These are phyloP conservation scores for Oryza punctata DNA, from an alignment of 176 grass and related monocot genomes.

Conservation along the genomic window DNA sequence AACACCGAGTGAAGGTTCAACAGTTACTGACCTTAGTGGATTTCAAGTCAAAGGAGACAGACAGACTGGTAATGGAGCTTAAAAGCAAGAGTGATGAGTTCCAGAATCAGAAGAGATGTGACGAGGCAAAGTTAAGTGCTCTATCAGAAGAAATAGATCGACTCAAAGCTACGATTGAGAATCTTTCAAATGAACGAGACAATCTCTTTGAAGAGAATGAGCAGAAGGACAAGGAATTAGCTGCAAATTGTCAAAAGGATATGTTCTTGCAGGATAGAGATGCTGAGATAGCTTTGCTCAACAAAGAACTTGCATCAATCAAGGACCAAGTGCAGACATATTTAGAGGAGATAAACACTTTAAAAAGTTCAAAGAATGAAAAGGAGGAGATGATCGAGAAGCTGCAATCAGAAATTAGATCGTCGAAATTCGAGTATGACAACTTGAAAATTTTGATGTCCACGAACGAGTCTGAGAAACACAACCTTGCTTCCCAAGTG, in stretches of 20 bases:
- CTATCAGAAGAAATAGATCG: slow-evolving; percentile 61
- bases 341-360: slow-evolving; percentile 53
- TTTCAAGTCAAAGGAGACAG: slow-evolving; percentile 87
- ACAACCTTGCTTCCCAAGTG: slow-evolving; percentile 58
- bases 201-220: slow-evolving; percentile 46
- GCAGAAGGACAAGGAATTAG: slow-evolving; percentile 58
- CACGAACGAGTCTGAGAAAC: slow-evolving; percentile 69
- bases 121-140: slow-evolving; percentile 57
- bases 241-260: slow-evolving; percentile 49
- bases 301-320: slow-evolving; percentile 49
- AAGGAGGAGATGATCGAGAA: slow-evolving; percentile 56
- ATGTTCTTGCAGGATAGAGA: slow-evolving; percentile 53
- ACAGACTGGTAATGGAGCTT: slow-evolving; percentile 60
- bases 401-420: slow-evolving; percentile 66
- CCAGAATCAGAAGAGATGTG: slow-evolving; percentile 60
- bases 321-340: slow-evolving; percentile 52
- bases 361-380: slow-evolving; percentile 50
- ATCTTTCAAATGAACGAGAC: slow-evolving; percentile 62
- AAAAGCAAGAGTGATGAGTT: slow-evolving; percentile 70
- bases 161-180: slow-evolving; percentile 58
- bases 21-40: slow-evolving; percentile 70
- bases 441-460: slow-evolving; percentile 59
- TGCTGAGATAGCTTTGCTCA: slow-evolving; percentile 66
- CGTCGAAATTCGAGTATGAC: slow-evolving; percentile 51
- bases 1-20: slow-evolving; percentile 68